Evolutionary conservation across 495 filamentous ascomycete genomes (phyloP).

Genomic region (Xylaria cubensis): DNA sequence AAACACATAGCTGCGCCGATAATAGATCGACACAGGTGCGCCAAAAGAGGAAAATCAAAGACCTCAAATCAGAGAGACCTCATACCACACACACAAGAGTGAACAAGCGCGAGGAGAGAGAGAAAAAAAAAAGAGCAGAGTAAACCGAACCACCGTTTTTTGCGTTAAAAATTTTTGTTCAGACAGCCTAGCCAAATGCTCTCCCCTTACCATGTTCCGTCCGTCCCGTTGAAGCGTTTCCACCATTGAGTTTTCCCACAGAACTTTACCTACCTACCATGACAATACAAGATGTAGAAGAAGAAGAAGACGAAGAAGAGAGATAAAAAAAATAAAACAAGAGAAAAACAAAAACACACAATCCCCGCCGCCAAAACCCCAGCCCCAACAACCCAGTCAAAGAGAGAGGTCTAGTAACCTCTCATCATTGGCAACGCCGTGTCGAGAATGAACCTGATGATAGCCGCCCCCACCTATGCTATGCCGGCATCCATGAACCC

Average conservation of each 20-base stretch:
- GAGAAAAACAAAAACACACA: not conserved
- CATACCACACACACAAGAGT: not conserved
- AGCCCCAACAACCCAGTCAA: not conserved
- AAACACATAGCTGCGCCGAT: no score
- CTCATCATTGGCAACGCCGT: conserved; percentile 13
- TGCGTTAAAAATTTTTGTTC: conserved; percentile 11
- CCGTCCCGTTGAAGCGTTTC: not conserved
- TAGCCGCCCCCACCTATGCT: conserved; percentile 15
- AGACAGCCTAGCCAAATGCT: conserved; percentile 28
- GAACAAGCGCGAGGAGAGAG: not conserved
- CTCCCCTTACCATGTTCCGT: not conserved
- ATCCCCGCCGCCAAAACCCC: not conserved
- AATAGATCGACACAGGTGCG: conserved; percentile 6
- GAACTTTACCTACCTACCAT: no score
- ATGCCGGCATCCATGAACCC: conserved; percentile 10
- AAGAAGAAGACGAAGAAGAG: no score
- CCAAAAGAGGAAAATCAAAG: conserved; percentile 12
- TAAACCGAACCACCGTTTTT: conserved; percentile 28
- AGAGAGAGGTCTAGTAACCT: conserved; percentile 7
- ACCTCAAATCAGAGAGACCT: no score
- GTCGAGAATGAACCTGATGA: not conserved
- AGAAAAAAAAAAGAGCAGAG: conserved; percentile 16
- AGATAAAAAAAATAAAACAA: not conserved
- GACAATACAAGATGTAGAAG: no score
- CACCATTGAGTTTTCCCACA: no score